Evolutionary conservation across 768 basidiomycete genomes (phyloP).

Genomic region (Psilocybe sp.): DNA sequence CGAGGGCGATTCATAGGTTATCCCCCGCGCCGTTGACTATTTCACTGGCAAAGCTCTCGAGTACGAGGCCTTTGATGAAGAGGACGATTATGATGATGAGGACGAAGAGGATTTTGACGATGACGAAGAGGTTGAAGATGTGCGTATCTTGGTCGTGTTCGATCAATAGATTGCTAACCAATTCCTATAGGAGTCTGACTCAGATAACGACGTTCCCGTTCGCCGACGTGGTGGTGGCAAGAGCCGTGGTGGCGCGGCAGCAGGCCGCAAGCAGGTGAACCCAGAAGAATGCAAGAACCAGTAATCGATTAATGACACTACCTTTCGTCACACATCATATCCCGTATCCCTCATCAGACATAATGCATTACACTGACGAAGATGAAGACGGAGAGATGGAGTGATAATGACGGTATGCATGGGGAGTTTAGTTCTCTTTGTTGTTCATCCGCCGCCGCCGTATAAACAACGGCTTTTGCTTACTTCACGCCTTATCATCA

Average conservation of each 20-base stretch:
- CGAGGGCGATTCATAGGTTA: slow-evolving; percentile 50
- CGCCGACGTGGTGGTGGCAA: slow-evolving; percentile 59
- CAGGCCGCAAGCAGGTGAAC: slow-evolving; percentile 45
- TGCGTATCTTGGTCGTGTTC: slow-evolving; percentile 1
- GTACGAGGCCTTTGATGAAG: slow-evolving; percentile 63
- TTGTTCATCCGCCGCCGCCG: too few species aligned
- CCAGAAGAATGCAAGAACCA: slow-evolving; percentile 93
- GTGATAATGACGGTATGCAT: too few species aligned
- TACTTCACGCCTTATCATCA: too few species aligned
- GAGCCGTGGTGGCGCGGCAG: slow-evolving; percentile 40
- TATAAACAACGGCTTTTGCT: too few species aligned
- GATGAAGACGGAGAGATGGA: too few species aligned
- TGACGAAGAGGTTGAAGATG: slow-evolving; percentile 53
- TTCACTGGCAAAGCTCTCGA: slow-evolving; percentile 96
- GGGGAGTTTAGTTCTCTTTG: too few species aligned
- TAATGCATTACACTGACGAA: too few species aligned
- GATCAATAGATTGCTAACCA: slow-evolving; percentile 6
- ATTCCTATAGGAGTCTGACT: slow-evolving; percentile 58
- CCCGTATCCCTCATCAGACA: too few species aligned
- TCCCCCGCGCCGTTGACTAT: slow-evolving; percentile 94
- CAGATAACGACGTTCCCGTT: slow-evolving; percentile 62
- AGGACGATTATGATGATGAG: slow-evolving; percentile 56
- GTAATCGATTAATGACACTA: slow-evolving; percentile 30
- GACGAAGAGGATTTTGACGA: slow-evolving; percentile 60
- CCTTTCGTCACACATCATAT: too few species aligned